phyloP scores from a whole-genome alignment of 2,329 filamentous ascomycete genomes.

The Colletotrichum theobromicola region DNA sequence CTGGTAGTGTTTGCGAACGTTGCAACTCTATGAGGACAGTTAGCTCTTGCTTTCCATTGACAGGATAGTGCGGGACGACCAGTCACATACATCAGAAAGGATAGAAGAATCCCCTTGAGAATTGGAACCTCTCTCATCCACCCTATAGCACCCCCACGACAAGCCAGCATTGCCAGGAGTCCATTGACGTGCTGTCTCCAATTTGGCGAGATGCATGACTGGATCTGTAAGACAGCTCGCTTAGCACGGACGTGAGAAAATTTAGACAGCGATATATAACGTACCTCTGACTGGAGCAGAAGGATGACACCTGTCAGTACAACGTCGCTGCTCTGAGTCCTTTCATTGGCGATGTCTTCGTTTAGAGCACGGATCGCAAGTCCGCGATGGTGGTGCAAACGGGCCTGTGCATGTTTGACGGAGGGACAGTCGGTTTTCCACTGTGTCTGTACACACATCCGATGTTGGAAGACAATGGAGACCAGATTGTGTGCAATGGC shows the following conservation, averaged over 20 bases:
- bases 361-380: conserved; percentile 19
- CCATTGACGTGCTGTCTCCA: conserved; percentile 21
- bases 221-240: neutral
- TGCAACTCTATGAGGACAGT: conserved; percentile 26
- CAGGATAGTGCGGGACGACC: too few relatives aligned
- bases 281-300: conserved; percentile 13
- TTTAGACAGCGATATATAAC: neutral
- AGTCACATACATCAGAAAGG: conserved; percentile 1
- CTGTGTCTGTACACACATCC: conserved; percentile 11
- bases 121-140: neutral
- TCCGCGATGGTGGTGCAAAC: conserved; percentile 18
- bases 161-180: conserved; percentile 11
- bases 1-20: conserved; percentile 41
- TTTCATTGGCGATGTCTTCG: conserved; percentile 15
- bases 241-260: neutral
- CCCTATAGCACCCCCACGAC: neutral
- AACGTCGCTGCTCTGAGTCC: neutral
- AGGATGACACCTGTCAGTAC: conserved; percentile 18
- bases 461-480: conserved; percentile 8
- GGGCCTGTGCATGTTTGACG: neutral
- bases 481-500: conserved; percentile 16
- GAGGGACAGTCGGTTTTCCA: conserved; percentile 8
- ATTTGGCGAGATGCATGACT: conserved; percentile 8
- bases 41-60: neutral
- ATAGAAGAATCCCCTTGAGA: neutral